Evolutionary conservation across 805 yeast genomes (phyloP), one percentile per base, ranked within the genome.

Genomic region (Trichomonascus vanleenenianus): DNA sequence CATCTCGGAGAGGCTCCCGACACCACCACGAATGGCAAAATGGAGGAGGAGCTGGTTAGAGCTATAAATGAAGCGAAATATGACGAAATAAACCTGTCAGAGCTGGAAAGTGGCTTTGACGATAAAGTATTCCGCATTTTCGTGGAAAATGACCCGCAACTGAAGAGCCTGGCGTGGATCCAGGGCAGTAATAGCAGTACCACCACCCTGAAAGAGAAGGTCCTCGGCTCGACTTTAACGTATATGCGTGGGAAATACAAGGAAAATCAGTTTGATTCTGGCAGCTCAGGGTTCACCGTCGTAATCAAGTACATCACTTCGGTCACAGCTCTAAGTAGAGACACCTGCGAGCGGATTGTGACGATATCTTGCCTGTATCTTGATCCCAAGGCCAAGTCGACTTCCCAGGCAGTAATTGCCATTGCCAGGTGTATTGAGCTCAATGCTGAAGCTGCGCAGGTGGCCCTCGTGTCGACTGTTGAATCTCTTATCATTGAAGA

Each of bases 401-500:
- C 40, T 6, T 30, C 44, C 1, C 42, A 43, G 41, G 50, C 39
- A 1, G 52, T 43, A 2, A 31, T 48, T 10, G 42, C 46, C 18
- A 14, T 45, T 12, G 47, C 53, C 19, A 34, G 40, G 42, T 39
- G 42, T 16, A 41, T 47, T 15, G 50, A 47, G n/a, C n/a, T 49
- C 20, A 42, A 42, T 18, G 30, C 19, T 12, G 30, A 31, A 3
- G 14, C 18, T 25, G 22, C 52, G 10, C 30, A 19, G 12, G 25
- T 30, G 5, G 43, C 39, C 3, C 43, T 52, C 9, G 22, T n/a
- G 30, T 42, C 46, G n/a, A 27, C 33, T 5, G 42, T 45, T 2
- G 55, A 51, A 19, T 45, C 46, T 36, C 40, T 41, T 19, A 18
- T 53, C 8, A n/a, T 50, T 6, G 40, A 51, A 30, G 52, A 48